These are phyloP conservation scores for Pseudophaeomoniella oleicola DNA, from an alignment of 2,329 filamentous ascomycete genomes.

Conservation along the genomic window DNA sequence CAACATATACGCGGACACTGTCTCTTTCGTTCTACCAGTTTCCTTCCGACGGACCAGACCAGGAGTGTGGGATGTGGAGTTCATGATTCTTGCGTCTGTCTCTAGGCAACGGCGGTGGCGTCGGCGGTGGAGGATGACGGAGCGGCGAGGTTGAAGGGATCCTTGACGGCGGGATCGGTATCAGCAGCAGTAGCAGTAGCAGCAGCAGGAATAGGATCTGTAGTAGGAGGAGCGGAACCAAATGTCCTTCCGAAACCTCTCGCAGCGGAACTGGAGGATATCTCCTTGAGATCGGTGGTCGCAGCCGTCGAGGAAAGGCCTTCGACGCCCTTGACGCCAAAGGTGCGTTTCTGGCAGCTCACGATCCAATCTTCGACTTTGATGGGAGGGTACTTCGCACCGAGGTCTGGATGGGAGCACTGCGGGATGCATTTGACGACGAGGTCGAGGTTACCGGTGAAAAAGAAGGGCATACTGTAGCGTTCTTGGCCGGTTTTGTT, in stretches of 20 bases:
- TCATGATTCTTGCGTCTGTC: too few relatives aligned
- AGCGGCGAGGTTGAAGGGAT: too few relatives aligned
- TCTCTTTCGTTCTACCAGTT: too few relatives aligned
- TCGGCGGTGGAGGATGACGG: too few relatives aligned
- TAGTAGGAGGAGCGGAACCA: not conserved
- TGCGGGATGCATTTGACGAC: slow-evolving; percentile 12
- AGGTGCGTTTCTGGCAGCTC: slow-evolving; percentile 13
- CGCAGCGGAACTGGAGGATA: not conserved
- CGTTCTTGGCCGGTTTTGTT: slow-evolving; percentile 13
- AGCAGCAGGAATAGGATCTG: too few relatives aligned
- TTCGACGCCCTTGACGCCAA: slow-evolving; percentile 8
- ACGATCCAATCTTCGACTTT: slow-evolving; percentile 13
- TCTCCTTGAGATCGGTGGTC: not conserved
- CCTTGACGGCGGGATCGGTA: too few relatives aligned
- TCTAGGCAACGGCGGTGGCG: too few relatives aligned
- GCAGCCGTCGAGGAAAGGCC: slow-evolving; percentile 7
- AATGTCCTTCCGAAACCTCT: not conserved
- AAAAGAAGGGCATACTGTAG: slow-evolving; percentile 16
- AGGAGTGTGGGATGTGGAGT: too few relatives aligned
- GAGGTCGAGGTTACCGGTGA: slow-evolving; percentile 14
- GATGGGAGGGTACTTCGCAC: slow-evolving; percentile 12
- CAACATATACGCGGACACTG: too few relatives aligned
- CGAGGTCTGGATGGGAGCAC: slow-evolving; percentile 6
- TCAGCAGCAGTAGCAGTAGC: too few relatives aligned
- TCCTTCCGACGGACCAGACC: too few relatives aligned